Base-by-base conservation (phyloP, 1,139 yeast species). In the Candida smagusa region DNA sequence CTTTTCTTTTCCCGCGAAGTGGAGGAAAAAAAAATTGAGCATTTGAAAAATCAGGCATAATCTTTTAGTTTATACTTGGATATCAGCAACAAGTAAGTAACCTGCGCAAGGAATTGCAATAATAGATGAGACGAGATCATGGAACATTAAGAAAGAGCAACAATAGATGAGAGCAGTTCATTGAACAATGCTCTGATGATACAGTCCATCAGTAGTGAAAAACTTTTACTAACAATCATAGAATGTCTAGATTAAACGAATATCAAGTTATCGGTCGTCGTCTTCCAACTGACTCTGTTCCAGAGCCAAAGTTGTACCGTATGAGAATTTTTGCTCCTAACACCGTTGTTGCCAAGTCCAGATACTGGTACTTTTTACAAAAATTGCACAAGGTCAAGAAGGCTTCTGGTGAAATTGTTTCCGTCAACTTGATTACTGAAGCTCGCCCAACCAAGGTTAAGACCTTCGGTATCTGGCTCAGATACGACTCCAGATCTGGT, bases 401-500 rank as follows among this genome's bases (percentile, higher is more conserved):
- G 83, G 94, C 98, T 63, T 88, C 96, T 63, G 99, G 99, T 84
- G 98, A 92, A 80, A 79, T 92, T 67, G 96, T 92, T 61, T 79
- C 97, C 53, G 82, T 92, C 63, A 89, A 88, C 82, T 74, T 74
- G 66, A 86, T 94, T 72, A 68, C 84, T 68, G 99, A 92, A 80
- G 79, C 90, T 71, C 88, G 80, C 81, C 98, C 98, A 76, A 87
- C 95, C 77, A 90, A 88, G 82, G 97, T 92, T 68, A 92, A 92
- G 92, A 92, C 90, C 88, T 92, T 89, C 71, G 98, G 97, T 81
- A 74, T 94, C 79, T 92, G 98, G 98, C 84, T 92, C 73, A 90
- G 98, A 83, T 92, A 94, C 88, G 98, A 94, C 73, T 92, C 99
- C 59, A 94, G 98, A 84, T 94, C 98, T 59, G 99, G 99, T 80